Conservation (phyloP, 257 asterid species). For the Knoxia roxburghii region DNA sequence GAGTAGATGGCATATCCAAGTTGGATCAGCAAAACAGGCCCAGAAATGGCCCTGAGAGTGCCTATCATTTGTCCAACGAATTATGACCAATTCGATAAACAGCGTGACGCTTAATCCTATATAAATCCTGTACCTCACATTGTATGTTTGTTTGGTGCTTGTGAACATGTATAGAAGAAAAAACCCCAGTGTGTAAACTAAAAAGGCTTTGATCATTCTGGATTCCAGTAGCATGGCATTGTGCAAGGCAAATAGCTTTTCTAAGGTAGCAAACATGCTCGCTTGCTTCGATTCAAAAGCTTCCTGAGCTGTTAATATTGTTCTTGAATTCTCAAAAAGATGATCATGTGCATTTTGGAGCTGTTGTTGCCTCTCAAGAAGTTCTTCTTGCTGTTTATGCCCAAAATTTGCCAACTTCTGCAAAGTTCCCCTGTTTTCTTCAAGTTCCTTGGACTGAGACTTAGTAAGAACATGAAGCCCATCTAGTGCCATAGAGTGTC, state of each 20-base stretch:
- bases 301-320: constrained; percentile 83
- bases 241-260: constrained; percentile 73
- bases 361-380: constrained; percentile 51
- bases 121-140: constrained; percentile 62
- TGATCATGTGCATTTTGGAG: constrained; percentile 68
- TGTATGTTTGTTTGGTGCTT: constrained; percentile 68
- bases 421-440: constrained; percentile 75
- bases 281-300: constrained; percentile 78
- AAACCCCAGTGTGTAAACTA: constrained; percentile 51
- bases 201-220: constrained; percentile 50
- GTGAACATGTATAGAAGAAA: constrained; percentile 76
- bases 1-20: constrained; percentile 62
- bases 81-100: constrained; percentile 37
- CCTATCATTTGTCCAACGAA: constrained; percentile 39
- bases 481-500: constrained; percentile 57
- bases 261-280: constrained; percentile 68
- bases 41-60: constrained; percentile 34
- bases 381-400: constrained; percentile 66
- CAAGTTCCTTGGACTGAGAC: constrained; percentile 68
- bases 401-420: constrained; percentile 63
- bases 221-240: constrained; percentile 71
- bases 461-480: constrained; percentile 55
- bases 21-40: constrained; percentile 38
- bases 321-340: constrained; percentile 60
- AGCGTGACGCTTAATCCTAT: constrained; percentile 57